A percentile compares a stretch with the other conserved stretches of the same genome.
phyloP scores from a whole-genome alignment of 495 filamentous ascomycete species.

The Xylaria sp. region DNA sequence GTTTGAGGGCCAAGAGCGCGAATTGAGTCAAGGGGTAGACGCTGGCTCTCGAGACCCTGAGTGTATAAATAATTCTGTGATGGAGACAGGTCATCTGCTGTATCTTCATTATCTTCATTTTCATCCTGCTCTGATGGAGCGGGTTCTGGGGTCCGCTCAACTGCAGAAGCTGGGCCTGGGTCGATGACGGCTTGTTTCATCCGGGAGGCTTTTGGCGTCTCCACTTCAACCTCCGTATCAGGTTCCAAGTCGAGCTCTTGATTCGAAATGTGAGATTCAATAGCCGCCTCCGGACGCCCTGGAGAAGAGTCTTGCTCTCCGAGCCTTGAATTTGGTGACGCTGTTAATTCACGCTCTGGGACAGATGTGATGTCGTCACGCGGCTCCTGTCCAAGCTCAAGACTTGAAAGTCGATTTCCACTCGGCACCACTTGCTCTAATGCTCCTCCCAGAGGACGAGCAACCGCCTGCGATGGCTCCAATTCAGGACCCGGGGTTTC shows the following conservation, averaged over 20 bases:
- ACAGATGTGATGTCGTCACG: not conserved
- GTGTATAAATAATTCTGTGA: slow-evolving; percentile 44
- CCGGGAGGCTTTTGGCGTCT: not conserved
- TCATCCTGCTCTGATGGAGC: slow-evolving; percentile 25
- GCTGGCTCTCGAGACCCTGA: slow-evolving; percentile 58
- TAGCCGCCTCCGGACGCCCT: not conserved
- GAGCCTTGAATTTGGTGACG: not conserved
- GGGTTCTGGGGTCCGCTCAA: slow-evolving; percentile 20
- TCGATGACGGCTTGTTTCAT: not conserved
- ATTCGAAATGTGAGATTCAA: not conserved
- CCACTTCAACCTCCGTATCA: slow-evolving; percentile 1
- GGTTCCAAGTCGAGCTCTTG: slow-evolving; percentile 24
- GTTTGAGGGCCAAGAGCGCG: slow-evolving; percentile 54
- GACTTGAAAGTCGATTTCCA: not conserved
- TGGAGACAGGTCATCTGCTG: slow-evolving; percentile 17
- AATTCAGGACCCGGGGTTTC: slow-evolving; percentile 10
- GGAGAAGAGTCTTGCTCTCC: not conserved
- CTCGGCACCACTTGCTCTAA: not conserved
- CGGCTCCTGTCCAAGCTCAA: not conserved
- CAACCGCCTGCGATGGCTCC: not conserved
- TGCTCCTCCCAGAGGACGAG: not conserved
- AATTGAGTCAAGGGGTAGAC: slow-evolving; percentile 52
- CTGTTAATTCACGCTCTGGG: not conserved
- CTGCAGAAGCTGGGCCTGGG: slow-evolving; percentile 12
- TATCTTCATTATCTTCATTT: slow-evolving; percentile 14